A percentile compares a stretch with the other conserved stretches of the same genome.
These are phyloP conservation scores for Neospermospora avenae DNA, from an alignment of 2,329 filamentous ascomycete genomes.

Conservation along the genomic window DNA sequence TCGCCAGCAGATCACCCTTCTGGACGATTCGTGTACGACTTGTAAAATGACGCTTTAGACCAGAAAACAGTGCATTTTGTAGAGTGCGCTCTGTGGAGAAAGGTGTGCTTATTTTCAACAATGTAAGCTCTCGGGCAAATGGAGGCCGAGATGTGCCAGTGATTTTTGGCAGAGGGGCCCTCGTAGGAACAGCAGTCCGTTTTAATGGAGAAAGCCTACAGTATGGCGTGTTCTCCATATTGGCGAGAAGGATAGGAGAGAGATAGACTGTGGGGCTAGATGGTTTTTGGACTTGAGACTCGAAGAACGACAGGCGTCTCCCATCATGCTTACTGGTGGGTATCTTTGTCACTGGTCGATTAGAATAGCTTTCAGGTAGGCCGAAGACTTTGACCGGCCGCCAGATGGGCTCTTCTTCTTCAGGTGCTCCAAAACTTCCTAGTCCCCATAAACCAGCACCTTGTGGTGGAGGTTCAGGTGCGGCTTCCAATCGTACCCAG, in stretches of 20 bases:
- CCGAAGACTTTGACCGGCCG: conserved; percentile 86
- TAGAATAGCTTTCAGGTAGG: conserved; percentile 71
- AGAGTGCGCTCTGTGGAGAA: conserved; percentile 80
- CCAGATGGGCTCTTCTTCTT: conserved; percentile 65
- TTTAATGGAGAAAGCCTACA: conserved; percentile 73
- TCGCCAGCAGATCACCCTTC: conserved; percentile 81
- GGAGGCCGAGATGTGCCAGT: conserved; percentile 54
- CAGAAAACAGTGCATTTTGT: conserved; percentile 81
- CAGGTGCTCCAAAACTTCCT: conserved; percentile 60
- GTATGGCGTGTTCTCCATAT: conserved; percentile 75
- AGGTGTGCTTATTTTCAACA: conserved; percentile 86
- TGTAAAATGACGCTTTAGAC: conserved; percentile 86
- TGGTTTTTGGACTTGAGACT: conserved; percentile 63
- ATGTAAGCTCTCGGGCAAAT: conserved; percentile 71
- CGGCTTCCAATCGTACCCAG: conserved; percentile 83
- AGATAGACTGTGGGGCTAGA: conserved; percentile 64
- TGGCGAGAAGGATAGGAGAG: conserved; percentile 83
- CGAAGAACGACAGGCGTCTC: conserved; percentile 59
- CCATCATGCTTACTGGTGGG: conserved; percentile 51
- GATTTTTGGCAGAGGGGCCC: conserved; percentile 53
- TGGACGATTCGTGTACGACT: conserved; percentile 78
- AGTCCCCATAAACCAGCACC: conserved; percentile 66
- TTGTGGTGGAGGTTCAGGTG: conserved; percentile 68
- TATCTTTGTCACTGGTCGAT: conserved; percentile 58
- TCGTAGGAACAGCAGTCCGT: conserved; percentile 45